These are phyloP conservation scores for Triticum dicoccoides DNA, from an alignment of 176 grass and related monocot species.

Conservation along the genomic window DNA sequence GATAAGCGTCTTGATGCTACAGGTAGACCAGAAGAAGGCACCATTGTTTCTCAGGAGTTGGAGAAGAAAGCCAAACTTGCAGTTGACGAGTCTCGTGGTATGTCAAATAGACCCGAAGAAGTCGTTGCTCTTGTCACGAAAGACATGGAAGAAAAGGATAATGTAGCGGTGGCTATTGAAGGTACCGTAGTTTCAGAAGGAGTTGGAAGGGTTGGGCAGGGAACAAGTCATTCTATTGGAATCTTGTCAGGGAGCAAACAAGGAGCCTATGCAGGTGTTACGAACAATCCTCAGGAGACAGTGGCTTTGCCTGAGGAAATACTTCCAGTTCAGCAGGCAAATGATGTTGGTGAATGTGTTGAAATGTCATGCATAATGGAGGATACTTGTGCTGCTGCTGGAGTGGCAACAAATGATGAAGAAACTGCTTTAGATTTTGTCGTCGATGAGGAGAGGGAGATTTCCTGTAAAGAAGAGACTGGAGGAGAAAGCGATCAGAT, in stretches of 20 bases:
- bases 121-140: not conserved
- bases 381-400: not conserved
- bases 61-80: constrained; percentile 9
- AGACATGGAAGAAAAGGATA: constrained; percentile 24
- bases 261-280: constrained; percentile 5
- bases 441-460: not conserved
- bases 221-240: constrained; percentile 19
- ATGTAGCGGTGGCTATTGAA: not conserved
- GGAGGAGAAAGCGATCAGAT: constrained; percentile 16
- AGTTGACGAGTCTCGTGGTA: not conserved
- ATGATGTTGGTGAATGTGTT: not conserved
- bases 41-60: not conserved
- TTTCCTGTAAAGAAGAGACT: constrained; percentile 25
- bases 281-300: constrained; percentile 8
- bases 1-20: constrained; percentile 8
- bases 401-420: not conserved
- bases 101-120: constrained; percentile 28
- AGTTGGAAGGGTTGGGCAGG: constrained; percentile 1
- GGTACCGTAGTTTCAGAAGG: constrained; percentile 8
- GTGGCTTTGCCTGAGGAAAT: constrained; percentile 15
- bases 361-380: not conserved
- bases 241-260: not conserved
- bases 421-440: constrained; percentile 13
- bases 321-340: constrained; percentile 14
- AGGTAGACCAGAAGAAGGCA: constrained; percentile 14